Conservation (phyloP, 2,329 filamentous ascomycete species). For the Fusarium sp. region DNA sequence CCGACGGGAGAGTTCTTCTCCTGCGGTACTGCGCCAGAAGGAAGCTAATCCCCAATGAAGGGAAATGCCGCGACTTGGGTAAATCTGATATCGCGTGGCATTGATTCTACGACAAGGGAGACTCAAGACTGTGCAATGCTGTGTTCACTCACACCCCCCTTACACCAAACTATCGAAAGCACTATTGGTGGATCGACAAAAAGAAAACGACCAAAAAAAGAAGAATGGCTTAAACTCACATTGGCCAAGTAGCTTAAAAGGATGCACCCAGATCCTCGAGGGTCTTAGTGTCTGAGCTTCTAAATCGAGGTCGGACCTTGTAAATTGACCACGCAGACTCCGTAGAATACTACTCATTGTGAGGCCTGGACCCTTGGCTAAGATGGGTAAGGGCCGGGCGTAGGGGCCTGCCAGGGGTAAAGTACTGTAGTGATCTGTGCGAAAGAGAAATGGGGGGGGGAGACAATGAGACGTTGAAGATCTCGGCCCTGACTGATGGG, state of each 20-base stretch:
- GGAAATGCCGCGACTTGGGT: neutral
- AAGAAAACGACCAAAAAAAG: neutral
- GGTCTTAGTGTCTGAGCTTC: slow-evolving; percentile 24
- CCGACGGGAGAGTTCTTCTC: neutral
- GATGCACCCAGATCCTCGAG: slow-evolving; percentile 5
- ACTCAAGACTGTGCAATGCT: neutral
- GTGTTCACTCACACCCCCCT: neutral
- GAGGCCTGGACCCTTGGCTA: neutral
- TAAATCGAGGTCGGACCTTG: slow-evolving; percentile 24
- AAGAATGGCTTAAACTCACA: slow-evolving; percentile 5
- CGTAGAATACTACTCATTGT: slow-evolving; percentile 14
- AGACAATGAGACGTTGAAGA: slow-evolving; percentile 6
- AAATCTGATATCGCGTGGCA: neutral
- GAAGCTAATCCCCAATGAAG: neutral
- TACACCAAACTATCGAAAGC: slow-evolving; percentile 6
- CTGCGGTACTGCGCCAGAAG: neutral
- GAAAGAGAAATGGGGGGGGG: neutral
- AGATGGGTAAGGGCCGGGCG: slow-evolving; percentile 7
- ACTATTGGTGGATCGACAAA: slow-evolving; percentile 9
- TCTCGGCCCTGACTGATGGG: slow-evolving; percentile 10
- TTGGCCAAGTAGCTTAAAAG: slow-evolving; percentile 17
- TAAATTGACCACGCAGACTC: slow-evolving; percentile 19
- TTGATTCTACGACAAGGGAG: neutral
- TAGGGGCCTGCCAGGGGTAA: neutral
- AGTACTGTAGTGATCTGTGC: neutral